Evolutionary conservation across 192 early-diverging fungal genomes (phyloP), one percentile per base, ranked within the genome.

Genomic region (Pilaira anomala): DNA sequence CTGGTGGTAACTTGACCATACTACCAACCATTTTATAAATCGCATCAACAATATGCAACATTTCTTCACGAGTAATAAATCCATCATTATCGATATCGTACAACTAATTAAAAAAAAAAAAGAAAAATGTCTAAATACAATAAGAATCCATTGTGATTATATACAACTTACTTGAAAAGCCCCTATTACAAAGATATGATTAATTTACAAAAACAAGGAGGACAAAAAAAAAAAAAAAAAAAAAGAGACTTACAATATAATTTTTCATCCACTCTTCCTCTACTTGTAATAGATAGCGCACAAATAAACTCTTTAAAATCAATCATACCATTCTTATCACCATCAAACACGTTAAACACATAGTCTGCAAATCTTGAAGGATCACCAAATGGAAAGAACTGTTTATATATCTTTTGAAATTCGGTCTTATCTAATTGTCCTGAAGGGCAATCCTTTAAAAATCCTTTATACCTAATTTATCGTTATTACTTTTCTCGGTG

Each of bases 311-410:
- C 95, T 42, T 87, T 88, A 77, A 95, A 97, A 62, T 95, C 91
- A 44, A 97, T 91, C 16, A 78, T 84, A 25, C 92, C 92, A 72
- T 94, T 91, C 76, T 91, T 88, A 74, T 98, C 91, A 36, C 74
- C 77, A 68, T 98, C 95, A 75, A 98, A 92, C 42, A 94, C 88
- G 68, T 92, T 83, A 71, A 98, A 96, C 2, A 93, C 93, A 68
- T 87, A 87, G 73, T 95, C 90, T 8, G 95, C 91, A 76, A 93
- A 98, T 44, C 82, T 80, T 44, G 88, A 86, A 6, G 92, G 85
- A 71, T 98, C 92, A 25, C 95, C 95, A 73, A 98, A 96, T n/a
- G 95, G 93, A 65, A 98, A 98, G 71, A 92, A 96, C 63, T 92
- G 90, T 75, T 96, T 95, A 79, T 95, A 98, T 55, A 96, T 93